Evolutionary conservation across 495 filamentous ascomycete genomes (phyloP).

Genomic region (Aspergillus sclerotiicarbonarius): DNA sequence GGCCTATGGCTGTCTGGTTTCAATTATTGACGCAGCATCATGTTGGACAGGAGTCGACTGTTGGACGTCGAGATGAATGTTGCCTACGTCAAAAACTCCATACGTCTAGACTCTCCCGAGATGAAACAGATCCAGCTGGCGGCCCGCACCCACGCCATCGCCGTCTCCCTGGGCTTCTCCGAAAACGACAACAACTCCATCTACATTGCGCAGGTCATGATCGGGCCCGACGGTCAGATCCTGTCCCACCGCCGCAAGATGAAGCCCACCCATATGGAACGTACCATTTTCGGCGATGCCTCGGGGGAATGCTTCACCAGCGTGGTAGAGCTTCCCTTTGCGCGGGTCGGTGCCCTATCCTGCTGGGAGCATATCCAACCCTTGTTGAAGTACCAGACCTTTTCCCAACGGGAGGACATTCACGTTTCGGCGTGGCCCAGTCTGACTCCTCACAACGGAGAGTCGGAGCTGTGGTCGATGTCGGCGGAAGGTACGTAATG

Average conservation of each 20-base stretch:
- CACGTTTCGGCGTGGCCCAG: slow-evolving; percentile 62
- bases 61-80: slow-evolving; percentile 43
- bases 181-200: slow-evolving; percentile 49
- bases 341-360: slow-evolving; percentile 45
- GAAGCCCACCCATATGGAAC: slow-evolving; percentile 63
- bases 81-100: slow-evolving; percentile 52
- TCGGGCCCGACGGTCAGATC: slow-evolving; percentile 45
- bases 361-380: slow-evolving; percentile 64
- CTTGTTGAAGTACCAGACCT: slow-evolving; percentile 57
- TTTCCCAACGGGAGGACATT: slow-evolving; percentile 48
- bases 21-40: background rate
- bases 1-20: too few relatives aligned
- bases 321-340: slow-evolving; percentile 44
- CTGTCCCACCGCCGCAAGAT: slow-evolving; percentile 50
- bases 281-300: slow-evolving; percentile 59
- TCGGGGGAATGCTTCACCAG: slow-evolving; percentile 38
- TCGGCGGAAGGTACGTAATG: slow-evolving; percentile 34
- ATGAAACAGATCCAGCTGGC: slow-evolving; percentile 43
- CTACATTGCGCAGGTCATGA: slow-evolving; percentile 58
- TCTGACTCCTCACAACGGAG: slow-evolving; percentile 21
- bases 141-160: slow-evolving; percentile 43
- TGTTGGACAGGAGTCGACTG: slow-evolving; percentile 35
- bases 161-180: slow-evolving; percentile 52
- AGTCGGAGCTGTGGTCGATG: slow-evolving; percentile 32
- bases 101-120: slow-evolving; percentile 43